Percentiles rank a stretch among this genome's conserved stretches.
Conservation (phyloP, 768 basidiomycete genomes). For the Asterophora parasitica region DNA sequence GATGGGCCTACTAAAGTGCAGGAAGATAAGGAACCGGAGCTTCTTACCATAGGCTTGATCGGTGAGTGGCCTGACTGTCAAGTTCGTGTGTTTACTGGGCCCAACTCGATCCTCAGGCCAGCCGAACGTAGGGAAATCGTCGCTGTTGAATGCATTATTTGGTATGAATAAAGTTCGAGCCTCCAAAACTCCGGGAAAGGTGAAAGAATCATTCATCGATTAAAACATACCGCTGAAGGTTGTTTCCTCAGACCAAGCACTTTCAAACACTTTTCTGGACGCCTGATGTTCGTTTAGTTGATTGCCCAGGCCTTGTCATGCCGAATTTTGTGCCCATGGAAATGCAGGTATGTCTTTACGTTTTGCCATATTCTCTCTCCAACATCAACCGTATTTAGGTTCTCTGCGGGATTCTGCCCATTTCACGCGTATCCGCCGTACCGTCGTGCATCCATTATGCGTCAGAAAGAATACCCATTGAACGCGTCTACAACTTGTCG, state of each 20-base stretch:
- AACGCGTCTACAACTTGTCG: constrained; percentile 56
- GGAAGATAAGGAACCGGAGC: constrained; percentile 41
- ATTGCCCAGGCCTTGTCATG: constrained; percentile 94
- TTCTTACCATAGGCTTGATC: constrained; percentile 78
- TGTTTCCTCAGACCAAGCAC: constrained; percentile 70
- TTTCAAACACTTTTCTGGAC: constrained; percentile 94
- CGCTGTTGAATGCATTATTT: constrained; percentile 87
- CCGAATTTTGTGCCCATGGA: constrained; percentile 82
- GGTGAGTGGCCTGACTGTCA: constrained; percentile 35
- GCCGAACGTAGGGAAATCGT: constrained; percentile 95
- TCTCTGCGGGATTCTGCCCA: constrained; percentile 67
- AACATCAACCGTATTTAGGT: constrained; percentile 36
- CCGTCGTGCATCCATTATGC: constrained; percentile 78
- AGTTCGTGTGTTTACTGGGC: not conserved
- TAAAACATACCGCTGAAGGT: not conserved
- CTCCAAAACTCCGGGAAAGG: constrained; percentile 85
- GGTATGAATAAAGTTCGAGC: constrained; percentile 74
- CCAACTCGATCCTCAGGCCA: constrained; percentile 50
- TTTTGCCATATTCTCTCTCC: constrained; percentile 3
- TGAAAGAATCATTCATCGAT: constrained; percentile 18
- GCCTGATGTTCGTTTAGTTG: constrained; percentile 79
- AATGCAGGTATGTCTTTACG: constrained; percentile 51
- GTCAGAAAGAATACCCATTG: constrained; percentile 68
- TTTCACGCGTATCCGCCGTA: constrained; percentile 79
- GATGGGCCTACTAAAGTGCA: constrained; percentile 23